Evolutionary conservation across 2,329 filamentous ascomycete genomes (phyloP).

Genomic region (Chrysoporthe cubensis): DNA sequence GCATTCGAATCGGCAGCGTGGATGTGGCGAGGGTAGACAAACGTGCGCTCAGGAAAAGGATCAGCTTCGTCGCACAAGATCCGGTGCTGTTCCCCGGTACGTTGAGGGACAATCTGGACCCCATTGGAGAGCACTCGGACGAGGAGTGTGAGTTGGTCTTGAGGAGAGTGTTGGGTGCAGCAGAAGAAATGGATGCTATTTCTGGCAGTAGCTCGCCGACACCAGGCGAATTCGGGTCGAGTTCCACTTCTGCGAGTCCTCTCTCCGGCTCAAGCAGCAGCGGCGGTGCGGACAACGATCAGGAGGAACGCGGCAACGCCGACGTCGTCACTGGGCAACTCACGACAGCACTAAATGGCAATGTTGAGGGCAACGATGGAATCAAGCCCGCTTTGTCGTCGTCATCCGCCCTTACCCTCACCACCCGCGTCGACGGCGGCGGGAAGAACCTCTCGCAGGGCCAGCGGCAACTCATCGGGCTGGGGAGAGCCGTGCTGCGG

Average conservation of each 20-base stretch:
- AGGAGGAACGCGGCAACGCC: constrained; percentile 3
- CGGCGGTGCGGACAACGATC: constrained; percentile 7
- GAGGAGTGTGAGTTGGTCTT: constrained; percentile 56
- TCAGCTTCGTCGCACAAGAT: constrained; percentile 68
- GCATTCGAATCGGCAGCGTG: constrained; percentile 57
- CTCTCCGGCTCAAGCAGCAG: constrained; percentile 17
- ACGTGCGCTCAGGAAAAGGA: constrained; percentile 57
- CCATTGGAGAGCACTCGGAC: constrained; percentile 61
- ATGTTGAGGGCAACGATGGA: constrained; percentile 31
- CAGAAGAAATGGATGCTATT: constrained; percentile 20
- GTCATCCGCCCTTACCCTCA: constrained; percentile 44
- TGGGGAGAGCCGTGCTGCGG: constrained; percentile 63
- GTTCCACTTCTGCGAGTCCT: constrained; percentile 13
- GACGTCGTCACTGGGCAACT: background rate
- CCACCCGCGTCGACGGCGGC: constrained; percentile 59
- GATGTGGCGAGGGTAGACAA: constrained; percentile 59
- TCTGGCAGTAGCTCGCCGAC: constrained; percentile 17
- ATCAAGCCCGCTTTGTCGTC: background rate
- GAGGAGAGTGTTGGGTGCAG: constrained; percentile 59
- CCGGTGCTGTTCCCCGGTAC: constrained; percentile 64
- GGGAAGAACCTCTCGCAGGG: constrained; percentile 67
- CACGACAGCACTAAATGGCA: constrained; percentile 35
- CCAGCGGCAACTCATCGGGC: constrained; percentile 64
- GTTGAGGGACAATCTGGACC: constrained; percentile 69
- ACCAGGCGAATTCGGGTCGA: constrained; percentile 16